Conservation (phyloP, 2,329 filamentous ascomycete genomes). For the Fusarium sp. region DNA sequence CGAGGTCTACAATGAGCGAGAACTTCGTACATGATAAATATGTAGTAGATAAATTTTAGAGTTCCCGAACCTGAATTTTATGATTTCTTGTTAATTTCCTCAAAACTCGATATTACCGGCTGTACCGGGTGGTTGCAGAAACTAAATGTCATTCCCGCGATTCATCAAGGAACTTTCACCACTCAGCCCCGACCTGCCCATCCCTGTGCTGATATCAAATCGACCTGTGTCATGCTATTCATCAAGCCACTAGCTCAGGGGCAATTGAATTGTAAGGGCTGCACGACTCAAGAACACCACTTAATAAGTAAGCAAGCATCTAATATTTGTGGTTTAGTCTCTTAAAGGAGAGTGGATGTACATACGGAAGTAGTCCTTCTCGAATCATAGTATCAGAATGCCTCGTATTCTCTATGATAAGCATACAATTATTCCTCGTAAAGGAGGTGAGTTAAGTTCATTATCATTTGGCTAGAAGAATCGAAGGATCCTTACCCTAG, state of each 20-base stretch:
- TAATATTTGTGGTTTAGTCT: too few species aligned
- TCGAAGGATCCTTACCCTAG: neutral
- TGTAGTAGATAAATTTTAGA: rapidly evolving
- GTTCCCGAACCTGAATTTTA: rapidly evolving
- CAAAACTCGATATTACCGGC: rapidly evolving
- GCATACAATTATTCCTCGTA: rapidly evolving
- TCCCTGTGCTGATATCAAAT: neutral
- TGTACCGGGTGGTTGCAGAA: rapidly evolving
- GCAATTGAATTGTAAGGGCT: rapidly evolving
- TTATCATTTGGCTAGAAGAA: neutral
- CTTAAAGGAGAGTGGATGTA: neutral
- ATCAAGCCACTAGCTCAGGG: neutral
- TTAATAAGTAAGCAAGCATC: too few species aligned
- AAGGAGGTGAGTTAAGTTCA: neutral
- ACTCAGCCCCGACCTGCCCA: neutral
- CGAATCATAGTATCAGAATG: rapidly evolving
- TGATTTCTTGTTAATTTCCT: too few species aligned
- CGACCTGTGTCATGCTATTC: rapidly evolving
- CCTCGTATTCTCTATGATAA: rapidly evolving
- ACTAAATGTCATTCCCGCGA: neutral
- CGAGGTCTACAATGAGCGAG: neutral
- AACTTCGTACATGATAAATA: neutral
- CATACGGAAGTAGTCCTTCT: too few species aligned
- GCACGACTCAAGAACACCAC: too few species aligned
- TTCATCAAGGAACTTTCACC: too few species aligned